These are phyloP conservation scores for Lactifluus hygrophoroides DNA, from an alignment of 768 basidiomycete genomes.

Conservation along the genomic window DNA sequence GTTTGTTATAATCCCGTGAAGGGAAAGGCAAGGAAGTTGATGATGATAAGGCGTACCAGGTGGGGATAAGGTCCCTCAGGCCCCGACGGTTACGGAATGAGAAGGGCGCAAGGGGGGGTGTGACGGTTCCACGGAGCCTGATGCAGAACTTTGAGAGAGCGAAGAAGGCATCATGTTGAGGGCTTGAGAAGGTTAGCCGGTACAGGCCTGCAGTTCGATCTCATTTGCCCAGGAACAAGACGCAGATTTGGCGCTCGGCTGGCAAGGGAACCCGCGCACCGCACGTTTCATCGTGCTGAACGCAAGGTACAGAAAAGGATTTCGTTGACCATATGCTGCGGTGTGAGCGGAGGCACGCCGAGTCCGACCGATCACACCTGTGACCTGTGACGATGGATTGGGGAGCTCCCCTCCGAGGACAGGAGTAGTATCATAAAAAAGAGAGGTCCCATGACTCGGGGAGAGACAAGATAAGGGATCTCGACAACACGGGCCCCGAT, in stretches of 20 bases:
- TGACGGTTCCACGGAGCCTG: constrained; percentile 17
- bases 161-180: constrained; percentile 12
- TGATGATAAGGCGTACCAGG: constrained; percentile 15
- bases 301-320: background rate
- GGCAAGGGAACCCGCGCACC: constrained; percentile 19
- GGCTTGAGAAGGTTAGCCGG: constrained; percentile 19
- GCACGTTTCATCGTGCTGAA: constrained; percentile 11
- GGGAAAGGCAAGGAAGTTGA: constrained; percentile 5
- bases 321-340: constrained; percentile 4
- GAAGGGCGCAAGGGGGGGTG: constrained; percentile 19
- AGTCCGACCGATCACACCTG: constrained; percentile 11
- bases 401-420: constrained; percentile 1
- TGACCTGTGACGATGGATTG: too few relatives aligned
- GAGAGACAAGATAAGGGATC: constrained; percentile 7
- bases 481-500: constrained; percentile 9
- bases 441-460: constrained; percentile 1
- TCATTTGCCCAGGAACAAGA: constrained; percentile 16
- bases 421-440: background rate
- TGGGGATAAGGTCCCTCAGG: constrained; percentile 16
- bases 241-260: constrained; percentile 18
- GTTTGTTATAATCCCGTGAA: constrained; percentile 5
- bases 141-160: constrained; percentile 6
- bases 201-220: constrained; percentile 16
- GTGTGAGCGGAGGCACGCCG: constrained; percentile 1
- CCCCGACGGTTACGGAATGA: constrained; percentile 19